Conservation (phyloP, 768 basidiomycete genomes). For the Clavulina sp. region DNA sequence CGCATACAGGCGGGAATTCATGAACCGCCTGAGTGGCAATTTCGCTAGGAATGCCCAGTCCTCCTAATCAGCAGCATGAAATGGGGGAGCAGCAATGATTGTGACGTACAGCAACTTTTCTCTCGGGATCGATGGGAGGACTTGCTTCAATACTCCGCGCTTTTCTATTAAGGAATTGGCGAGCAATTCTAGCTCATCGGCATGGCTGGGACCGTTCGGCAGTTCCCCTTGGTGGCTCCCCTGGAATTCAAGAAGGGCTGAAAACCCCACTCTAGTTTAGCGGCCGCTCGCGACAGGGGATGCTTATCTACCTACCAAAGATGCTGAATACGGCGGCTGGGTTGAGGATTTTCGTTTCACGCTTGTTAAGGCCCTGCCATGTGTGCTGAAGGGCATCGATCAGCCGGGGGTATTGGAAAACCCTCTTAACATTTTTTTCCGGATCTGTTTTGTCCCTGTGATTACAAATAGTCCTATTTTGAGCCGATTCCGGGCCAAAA, state of each 20-base stretch:
- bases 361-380: conserved; percentile 53
- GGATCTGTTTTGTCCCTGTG: conserved; percentile 39
- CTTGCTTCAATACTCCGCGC: conserved; percentile 56
- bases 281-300: not conserved
- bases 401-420: conserved; percentile 49
- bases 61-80: not conserved
- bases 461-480: conserved; percentile 23
- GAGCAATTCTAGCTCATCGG: conserved; percentile 42
- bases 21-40: conserved; percentile 49
- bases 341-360: conserved; percentile 70
- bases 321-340: conserved; percentile 55
- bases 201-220: conserved; percentile 31
- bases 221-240: conserved; percentile 35
- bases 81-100: not conserved
- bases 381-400: conserved; percentile 42
- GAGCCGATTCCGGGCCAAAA: conserved; percentile 2
- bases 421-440: conserved; percentile 33
- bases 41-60: not conserved
- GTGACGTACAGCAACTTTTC: conserved; percentile 42
- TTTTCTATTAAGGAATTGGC: conserved; percentile 40
- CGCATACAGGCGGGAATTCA: conserved; percentile 87
- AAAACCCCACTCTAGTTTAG: not conserved
- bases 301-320: conserved; percentile 39
- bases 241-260: conserved; percentile 78
- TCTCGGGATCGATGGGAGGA: conserved; percentile 36